Percentiles rank a stretch among this genome's conserved stretches.
Evolutionary conservation across 2,329 filamentous ascomycete genomes (phyloP).

Genomic region (Phaeosphaeriaceae sp.): DNA sequence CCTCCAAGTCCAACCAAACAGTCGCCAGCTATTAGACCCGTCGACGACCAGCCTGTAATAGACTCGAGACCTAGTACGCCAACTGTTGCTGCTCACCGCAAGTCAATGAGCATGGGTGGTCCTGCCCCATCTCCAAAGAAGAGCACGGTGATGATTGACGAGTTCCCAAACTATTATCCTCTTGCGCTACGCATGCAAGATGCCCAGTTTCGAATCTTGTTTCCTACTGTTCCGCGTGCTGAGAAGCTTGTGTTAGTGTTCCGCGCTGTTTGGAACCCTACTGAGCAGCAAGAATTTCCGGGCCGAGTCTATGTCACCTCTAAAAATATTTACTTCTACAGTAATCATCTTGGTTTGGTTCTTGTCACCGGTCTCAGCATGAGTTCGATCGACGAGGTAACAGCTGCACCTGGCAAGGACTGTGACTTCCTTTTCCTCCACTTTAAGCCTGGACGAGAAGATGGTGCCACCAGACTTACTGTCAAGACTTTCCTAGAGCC

Average conservation of each 20-base stretch:
- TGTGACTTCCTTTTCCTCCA: conserved; percentile 94
- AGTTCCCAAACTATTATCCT: conserved; percentile 79
- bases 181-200: conserved; percentile 83
- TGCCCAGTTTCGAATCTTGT: conserved; percentile 89
- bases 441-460: conserved; percentile 67
- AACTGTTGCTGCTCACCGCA: conserved; percentile 53
- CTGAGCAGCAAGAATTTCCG: conserved; percentile 77
- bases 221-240: conserved; percentile 76
- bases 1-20: conserved; percentile 43
- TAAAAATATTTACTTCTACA: conserved; percentile 93
- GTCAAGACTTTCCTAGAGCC: conserved; percentile 95
- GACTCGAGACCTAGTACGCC: conserved; percentile 16
- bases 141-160: conserved; percentile 50
- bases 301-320: conserved; percentile 88
- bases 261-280: conserved; percentile 84
- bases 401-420: conserved; percentile 84
- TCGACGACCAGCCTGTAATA: conserved; percentile 22
- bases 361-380: conserved; percentile 80
- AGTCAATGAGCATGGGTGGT: conserved; percentile 62
- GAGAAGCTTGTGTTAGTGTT: conserved; percentile 93
- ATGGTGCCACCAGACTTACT: conserved; percentile 74
- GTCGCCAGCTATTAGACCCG: conserved; percentile 25
- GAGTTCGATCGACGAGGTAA: conserved; percentile 83
- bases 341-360: conserved; percentile 89
- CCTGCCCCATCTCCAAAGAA: conserved; percentile 28